Conservation (phyloP, 148 eudicot species). For the Cornus controversa region DNA sequence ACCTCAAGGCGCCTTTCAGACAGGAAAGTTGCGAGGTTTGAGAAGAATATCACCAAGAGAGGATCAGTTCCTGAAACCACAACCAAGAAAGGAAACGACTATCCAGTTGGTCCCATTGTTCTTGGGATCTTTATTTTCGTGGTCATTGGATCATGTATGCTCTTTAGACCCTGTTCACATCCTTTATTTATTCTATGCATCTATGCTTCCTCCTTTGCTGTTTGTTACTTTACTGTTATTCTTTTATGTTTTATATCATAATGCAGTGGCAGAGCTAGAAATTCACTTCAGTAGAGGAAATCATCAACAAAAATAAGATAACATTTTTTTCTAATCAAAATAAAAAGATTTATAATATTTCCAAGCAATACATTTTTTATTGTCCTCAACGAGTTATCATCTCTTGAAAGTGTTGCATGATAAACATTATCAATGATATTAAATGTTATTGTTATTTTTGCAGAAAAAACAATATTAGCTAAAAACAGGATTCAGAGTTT, state of each 20-base stretch:
- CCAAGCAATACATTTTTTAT: too few species aligned
- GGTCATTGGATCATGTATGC: conserved; percentile 42
- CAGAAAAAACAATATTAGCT: too few species aligned
- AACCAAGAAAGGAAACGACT: conserved; percentile 28
- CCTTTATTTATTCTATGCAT: background rate
- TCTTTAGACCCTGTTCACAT: background rate
- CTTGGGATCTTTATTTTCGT: conserved; percentile 36
- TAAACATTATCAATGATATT: too few species aligned
- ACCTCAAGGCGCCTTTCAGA: conserved; percentile 49
- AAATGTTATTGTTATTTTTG: too few species aligned
- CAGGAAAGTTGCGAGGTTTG: conserved; percentile 49
- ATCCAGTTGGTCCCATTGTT: conserved; percentile 16
- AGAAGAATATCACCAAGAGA: conserved; percentile 46
- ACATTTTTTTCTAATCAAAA: too few species aligned
- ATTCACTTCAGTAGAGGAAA: too few species aligned
- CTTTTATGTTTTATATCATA: background rate
- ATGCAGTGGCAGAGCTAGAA: background rate
- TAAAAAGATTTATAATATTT: too few species aligned
- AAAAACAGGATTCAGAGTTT: too few species aligned
- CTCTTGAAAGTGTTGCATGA: too few species aligned
- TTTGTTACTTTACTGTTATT: background rate
- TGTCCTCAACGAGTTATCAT: too few species aligned
- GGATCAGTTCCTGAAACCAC: conserved; percentile 25
- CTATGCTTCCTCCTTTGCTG: background rate
- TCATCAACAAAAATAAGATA: too few species aligned